Percentiles rank a stretch among this genome's conserved stretches.
Conservation (phyloP, 2,329 filamentous ascomycete genomes). For the Aspergillus sp. region DNA sequence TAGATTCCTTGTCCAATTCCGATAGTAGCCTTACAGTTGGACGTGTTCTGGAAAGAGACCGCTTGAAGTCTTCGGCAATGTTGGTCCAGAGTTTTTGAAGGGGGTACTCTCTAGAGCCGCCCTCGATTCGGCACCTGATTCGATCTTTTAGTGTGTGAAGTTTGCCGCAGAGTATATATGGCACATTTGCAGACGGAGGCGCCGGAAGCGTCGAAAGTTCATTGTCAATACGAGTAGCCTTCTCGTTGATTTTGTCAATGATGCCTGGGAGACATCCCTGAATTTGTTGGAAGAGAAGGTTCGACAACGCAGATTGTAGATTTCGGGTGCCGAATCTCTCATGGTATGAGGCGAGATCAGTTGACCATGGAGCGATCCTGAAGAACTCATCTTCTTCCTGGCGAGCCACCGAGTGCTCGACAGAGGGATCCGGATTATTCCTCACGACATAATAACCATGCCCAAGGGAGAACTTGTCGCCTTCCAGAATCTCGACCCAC, state of each 20-base stretch:
- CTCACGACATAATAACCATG: constrained; percentile 82
- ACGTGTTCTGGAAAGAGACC: constrained; percentile 50
- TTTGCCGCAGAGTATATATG: constrained; percentile 66
- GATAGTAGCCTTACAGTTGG: constrained; percentile 39
- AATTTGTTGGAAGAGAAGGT: constrained; percentile 55
- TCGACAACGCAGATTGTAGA: constrained; percentile 55
- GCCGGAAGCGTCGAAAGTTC: constrained; percentile 67
- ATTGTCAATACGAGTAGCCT: constrained; percentile 57
- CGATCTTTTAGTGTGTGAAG: constrained; percentile 61
- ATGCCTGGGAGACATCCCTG: constrained; percentile 40
- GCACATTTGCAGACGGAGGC: constrained; percentile 66
- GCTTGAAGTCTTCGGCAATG: constrained; percentile 58
- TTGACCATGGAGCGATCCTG: constrained; percentile 50
- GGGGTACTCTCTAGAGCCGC: constrained; percentile 47
- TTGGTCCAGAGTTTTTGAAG: constrained; percentile 51
- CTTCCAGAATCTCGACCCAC: constrained; percentile 68
- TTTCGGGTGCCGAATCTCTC: constrained; percentile 57
- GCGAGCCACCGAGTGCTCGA: constrained; percentile 55
- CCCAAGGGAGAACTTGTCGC: constrained; percentile 65
- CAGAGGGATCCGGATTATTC: constrained; percentile 48
- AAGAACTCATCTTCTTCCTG: constrained; percentile 59
- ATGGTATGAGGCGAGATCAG: constrained; percentile 42
- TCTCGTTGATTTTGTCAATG: constrained; percentile 47
- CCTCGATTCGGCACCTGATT: constrained; percentile 60
- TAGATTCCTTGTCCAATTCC: constrained; percentile 38